Percentiles rank a stretch among this genome's conserved stretches.
Conservation (phyloP, 345 rosid species). For the Linum lewisii region DNA sequence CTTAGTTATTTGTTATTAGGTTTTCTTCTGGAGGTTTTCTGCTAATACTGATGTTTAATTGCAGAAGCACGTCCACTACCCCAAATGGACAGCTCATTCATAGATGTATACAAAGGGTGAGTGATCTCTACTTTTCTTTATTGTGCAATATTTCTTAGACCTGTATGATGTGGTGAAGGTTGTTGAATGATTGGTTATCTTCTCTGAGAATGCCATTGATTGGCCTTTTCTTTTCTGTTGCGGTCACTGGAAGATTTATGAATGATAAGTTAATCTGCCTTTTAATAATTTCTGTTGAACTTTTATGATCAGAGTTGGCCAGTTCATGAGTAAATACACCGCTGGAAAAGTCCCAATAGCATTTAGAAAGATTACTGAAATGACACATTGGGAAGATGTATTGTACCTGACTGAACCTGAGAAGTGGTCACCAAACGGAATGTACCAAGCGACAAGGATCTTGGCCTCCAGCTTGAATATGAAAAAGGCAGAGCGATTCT, state of each 20-base stretch:
- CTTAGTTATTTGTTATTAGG: background rate
- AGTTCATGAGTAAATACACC: slow-evolving; percentile 62
- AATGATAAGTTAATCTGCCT: background rate
- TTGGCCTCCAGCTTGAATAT: slow-evolving; percentile 68
- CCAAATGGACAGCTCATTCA: slow-evolving; percentile 53
- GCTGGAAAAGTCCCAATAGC: slow-evolving; percentile 87
- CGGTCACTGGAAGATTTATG: background rate
- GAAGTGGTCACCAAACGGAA: slow-evolving; percentile 91
- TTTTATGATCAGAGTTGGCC: slow-evolving; percentile 55
- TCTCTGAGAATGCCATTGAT: too few relatives aligned
- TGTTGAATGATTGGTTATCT: background rate
- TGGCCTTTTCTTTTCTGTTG: background rate
- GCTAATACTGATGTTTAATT: slow-evolving; percentile 9
- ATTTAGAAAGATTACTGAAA: slow-evolving; percentile 61
- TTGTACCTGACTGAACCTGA: slow-evolving; percentile 83
- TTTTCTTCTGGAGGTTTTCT: background rate
- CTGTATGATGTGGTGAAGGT: background rate
- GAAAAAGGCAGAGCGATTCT: slow-evolving; percentile 63
- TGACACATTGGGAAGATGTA: slow-evolving; percentile 78
- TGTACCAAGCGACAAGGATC: slow-evolving; percentile 85
- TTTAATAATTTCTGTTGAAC: background rate
- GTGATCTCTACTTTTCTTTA: background rate
- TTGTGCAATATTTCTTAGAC: background rate
- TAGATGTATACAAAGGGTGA: slow-evolving; percentile 70
- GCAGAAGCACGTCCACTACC: slow-evolving; percentile 67